Conservation (phyloP, 73 alveolate species). For the Uronychia setigera region DNA sequence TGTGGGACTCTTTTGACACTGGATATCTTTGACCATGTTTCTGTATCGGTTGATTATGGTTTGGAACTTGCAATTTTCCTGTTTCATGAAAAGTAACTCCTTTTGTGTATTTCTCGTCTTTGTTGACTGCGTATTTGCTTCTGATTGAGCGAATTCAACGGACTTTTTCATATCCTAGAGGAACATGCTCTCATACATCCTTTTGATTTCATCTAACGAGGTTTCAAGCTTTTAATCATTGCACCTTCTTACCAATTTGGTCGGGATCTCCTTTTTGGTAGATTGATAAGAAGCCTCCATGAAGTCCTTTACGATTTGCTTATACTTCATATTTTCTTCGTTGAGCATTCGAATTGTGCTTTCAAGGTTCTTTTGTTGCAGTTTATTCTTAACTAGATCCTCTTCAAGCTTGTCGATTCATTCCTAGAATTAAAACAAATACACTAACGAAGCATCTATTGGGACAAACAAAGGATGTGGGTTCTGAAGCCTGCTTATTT, state of each 20-base stretch:
- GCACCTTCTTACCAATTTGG: neutral
- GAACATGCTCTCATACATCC: neutral
- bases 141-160: neutral
- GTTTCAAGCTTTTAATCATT: neutral
- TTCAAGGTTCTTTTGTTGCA: neutral
- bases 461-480: no score
- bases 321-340: neutral
- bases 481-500: no score
- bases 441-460: no score
- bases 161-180: neutral
- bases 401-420: no score
- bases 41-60: neutral
- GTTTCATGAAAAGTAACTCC: neutral
- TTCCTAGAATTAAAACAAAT: no score
- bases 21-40: no score
- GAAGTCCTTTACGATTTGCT: neutral
- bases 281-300: neutral
- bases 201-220: neutral
- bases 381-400: no score
- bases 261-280: neutral
- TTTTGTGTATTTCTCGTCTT: neutral
- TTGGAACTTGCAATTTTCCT: neutral
- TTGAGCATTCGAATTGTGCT: neutral
- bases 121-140: neutral
- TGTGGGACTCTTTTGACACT: no score